Percentiles rank a stretch among this genome's conserved stretches.
These are phyloP conservation scores for Blastobotrys illinoisensis DNA, from an alignment of 1,139 yeast genomes.

Conservation along the genomic window DNA sequence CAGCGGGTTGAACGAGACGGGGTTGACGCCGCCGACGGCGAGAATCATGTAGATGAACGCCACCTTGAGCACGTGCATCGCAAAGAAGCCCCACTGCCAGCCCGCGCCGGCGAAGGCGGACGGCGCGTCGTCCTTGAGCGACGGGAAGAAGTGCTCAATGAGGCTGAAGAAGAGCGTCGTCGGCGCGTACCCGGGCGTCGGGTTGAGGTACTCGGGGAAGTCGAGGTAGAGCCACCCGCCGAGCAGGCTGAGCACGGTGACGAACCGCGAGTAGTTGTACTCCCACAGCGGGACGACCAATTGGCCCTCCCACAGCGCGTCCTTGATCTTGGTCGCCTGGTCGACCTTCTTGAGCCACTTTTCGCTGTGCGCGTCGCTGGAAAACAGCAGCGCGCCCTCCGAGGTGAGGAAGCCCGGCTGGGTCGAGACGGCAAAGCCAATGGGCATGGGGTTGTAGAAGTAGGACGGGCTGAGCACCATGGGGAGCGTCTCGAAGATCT, in stretches of 20 bases:
- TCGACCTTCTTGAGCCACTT: conserved; percentile 43
- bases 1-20: conserved; percentile 49
- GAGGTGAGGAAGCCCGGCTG: conserved; percentile 83
- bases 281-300: conserved; percentile 79
- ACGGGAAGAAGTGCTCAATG: conserved; percentile 29
- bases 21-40: conserved; percentile 72
- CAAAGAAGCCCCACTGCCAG: conserved; percentile 66
- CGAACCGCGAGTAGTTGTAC: conserved; percentile 45
- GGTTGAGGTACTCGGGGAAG: conserved; percentile 79
- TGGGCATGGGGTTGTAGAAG: conserved; percentile 61
- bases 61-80: conserved; percentile 62
- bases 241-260: conserved; percentile 44
- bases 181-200: conserved; percentile 86
- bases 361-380: conserved; percentile 47
- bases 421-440: conserved; percentile 59
- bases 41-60: conserved; percentile 52
- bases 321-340: conserved; percentile 34
- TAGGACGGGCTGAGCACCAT: conserved; percentile 74
- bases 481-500: conserved; percentile 62
- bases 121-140: conserved; percentile 16
- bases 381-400: conserved; percentile 74
- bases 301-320: conserved; percentile 85
- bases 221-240: conserved; percentile 83
- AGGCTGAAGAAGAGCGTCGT: conserved; percentile 52
- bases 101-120: conserved; percentile 36